Evolutionary conservation across 2,329 filamentous ascomycete species (phyloP), one percentile per base, ranked within the genome.

Genomic region (Penicillium brevicompactum): DNA sequence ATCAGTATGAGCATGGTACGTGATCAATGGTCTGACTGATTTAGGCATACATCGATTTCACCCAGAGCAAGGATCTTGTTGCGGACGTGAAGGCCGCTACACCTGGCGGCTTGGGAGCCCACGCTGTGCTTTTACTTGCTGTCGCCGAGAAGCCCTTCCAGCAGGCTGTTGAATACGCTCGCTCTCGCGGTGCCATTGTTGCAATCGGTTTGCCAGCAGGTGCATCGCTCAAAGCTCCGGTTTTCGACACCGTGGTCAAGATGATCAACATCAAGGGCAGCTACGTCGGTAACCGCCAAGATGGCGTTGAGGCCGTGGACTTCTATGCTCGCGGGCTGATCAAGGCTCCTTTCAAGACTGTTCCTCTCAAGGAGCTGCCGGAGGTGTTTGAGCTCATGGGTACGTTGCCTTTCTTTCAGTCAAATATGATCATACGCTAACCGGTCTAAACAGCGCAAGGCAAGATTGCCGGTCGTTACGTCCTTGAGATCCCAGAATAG

Each of bases 241-340:
- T 97, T 52, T 96, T 97, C 73, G 87, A 92, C 70, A 91, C 89
- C 7, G 93, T 97, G 59, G 82, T 93, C 70, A 83, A 87, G 77
- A 96, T 96, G 91, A 87, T 97, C 79, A 87, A 77, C 67, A 97
- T 97, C 82, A 90, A 90, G 80, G 92, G 92, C 57, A 91, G 87
- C 66, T 97, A 97, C 72, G 93, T 97, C 64, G 93, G 93, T 55
- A 97, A 96, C 80, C 85, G 93, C 64, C 87, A 89, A 72, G 93
- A 97, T 73, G 88, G 87, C 1, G 84, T 87, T 50, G 93, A 97
- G 80, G 92, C 93, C 2, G 81, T 97, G 59, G 92, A 97, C 64
- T 97, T 97, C 80, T 97, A 85, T 81, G 79, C 83, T 54, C 83
- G 89, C 21, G 93, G 93, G 14, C 78, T 95, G 61, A 92, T 97